Evolutionary conservation across 169 alveolate genomes (phyloP), one percentile per base, ranked within the genome.

Genomic region (Cyclospora cayetanensis): DNA sequence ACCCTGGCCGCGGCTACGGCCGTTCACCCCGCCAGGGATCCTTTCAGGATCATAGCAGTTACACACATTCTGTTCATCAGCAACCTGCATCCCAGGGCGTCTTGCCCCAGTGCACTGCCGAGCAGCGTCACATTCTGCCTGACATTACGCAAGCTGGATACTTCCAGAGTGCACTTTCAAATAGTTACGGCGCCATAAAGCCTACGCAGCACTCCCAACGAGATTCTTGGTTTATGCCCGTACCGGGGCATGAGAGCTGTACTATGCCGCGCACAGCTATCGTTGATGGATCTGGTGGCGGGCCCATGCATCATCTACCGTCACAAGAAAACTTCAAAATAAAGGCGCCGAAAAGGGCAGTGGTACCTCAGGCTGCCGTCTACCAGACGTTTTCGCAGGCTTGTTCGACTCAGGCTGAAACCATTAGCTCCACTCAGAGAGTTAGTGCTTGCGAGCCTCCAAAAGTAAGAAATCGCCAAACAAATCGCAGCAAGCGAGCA

Each of bases 141-240:
- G 53, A 37, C 12, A 50, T 50, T 1, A 50, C 12, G 12, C 12
- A 50, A n/a, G 0, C 63, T 2, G 63, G 22, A 18, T 2, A 50
- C 63, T 50, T 50, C 22, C 27, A 50, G 2, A n/a, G 63, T 50
- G 1, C 27, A 18, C 1, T 50, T 18, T n/a, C 63, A 18, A 18
- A n/a, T n/a, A 50, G 63, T n/a, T 50, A 1, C 2, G 63, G 63
- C 63, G 22, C 63, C 22, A 50, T 18, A 18, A 50, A 50, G 63
- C 63, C 22, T 50, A 50, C 63, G 12, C 82, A 7, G 12, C 31
- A 20, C 22, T 70, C 50, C 31, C 82, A 70, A 52, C 82, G 39
- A 35, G 60, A 72, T 9, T n/a, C 5, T 15, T 72, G 83, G 83
- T 72, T 34, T 37, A 72, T 72, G 85, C 85, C 85, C 39, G 20